Percentiles rank a stretch among this genome's conserved stretches.
Conservation (phyloP, 2,329 filamentous ascomycete species). For the Colletotrichum plurivorum region DNA sequence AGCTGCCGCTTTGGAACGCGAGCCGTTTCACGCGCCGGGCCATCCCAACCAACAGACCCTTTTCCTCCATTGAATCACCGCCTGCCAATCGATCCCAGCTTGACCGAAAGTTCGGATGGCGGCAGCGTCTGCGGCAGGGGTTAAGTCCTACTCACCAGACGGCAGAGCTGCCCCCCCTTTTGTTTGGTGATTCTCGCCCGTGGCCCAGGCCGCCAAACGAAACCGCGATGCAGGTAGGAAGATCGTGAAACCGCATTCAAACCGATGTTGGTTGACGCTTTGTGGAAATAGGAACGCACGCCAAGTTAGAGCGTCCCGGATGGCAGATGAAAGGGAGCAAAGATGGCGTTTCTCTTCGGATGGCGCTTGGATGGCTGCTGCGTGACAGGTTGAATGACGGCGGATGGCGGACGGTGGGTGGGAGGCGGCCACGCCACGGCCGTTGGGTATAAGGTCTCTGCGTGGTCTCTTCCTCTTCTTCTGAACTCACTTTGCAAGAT, state of each 20-base stretch:
- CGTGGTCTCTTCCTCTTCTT: neutral
- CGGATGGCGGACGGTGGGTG: slow-evolving; percentile 8
- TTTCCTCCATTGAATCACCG: neutral
- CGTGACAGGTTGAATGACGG: slow-evolving; percentile 5
- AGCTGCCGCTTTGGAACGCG: slow-evolving; percentile 36
- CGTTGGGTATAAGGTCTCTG: slow-evolving; percentile 33
- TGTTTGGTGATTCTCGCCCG: neutral
- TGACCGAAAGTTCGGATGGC: slow-evolving; percentile 33
- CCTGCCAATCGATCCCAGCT: too few species aligned
- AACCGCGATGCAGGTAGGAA: slow-evolving; percentile 26
- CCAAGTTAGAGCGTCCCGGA: neutral
- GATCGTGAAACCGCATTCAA: slow-evolving; percentile 39
- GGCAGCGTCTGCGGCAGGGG: slow-evolving; percentile 19
- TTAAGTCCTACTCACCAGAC: slow-evolving; percentile 6
- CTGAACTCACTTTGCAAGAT: neutral
- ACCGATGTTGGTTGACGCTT: slow-evolving; percentile 21
- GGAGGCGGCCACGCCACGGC: neutral
- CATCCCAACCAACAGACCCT: slow-evolving; percentile 21
- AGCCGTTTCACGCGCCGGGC: slow-evolving; percentile 37
- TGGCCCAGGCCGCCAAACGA: slow-evolving; percentile 21
- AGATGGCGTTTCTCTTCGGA: slow-evolving; percentile 11
- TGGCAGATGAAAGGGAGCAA: slow-evolving; percentile 8
- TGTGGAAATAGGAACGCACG: neutral
- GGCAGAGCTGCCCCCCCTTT: neutral
- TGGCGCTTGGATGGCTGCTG: slow-evolving; percentile 28